These are phyloP conservation scores for Nidularia sp. DNA, from an alignment of 768 basidiomycete genomes.

Conservation along the genomic window DNA sequence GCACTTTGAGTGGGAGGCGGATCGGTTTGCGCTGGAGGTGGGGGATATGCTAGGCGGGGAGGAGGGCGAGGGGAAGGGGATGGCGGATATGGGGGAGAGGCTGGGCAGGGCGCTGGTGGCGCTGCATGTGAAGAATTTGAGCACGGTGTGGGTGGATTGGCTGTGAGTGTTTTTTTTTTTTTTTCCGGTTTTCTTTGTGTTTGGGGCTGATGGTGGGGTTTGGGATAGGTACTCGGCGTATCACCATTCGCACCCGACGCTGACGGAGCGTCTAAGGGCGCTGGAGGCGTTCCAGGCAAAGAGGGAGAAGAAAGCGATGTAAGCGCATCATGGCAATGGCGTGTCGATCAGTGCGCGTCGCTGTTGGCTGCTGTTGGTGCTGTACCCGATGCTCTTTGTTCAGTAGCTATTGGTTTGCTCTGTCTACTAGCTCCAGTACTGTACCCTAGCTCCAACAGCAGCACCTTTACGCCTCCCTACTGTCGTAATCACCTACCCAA, in stretches of 20 bases:
- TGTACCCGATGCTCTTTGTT: too few relatives aligned
- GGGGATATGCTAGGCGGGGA: slow-evolving; percentile 44
- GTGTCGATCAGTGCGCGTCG: too few relatives aligned
- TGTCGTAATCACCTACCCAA: too few relatives aligned
- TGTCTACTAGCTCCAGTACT: too few relatives aligned
- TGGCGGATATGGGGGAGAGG: slow-evolving; percentile 83
- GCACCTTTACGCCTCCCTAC: too few relatives aligned
- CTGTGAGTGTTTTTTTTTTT: slow-evolving; percentile 44
- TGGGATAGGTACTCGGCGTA: slow-evolving; percentile 79
- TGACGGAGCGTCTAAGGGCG: slow-evolving; percentile 84
- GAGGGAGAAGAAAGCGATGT: slow-evolving; percentile 36
- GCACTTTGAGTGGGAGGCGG: slow-evolving; percentile 90
- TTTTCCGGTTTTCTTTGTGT: background rate
- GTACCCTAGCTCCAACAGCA: too few relatives aligned
- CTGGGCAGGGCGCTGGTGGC: slow-evolving; percentile 79
- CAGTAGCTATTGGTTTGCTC: too few relatives aligned
- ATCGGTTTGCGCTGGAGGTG: slow-evolving; percentile 78
- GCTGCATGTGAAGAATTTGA: slow-evolving; percentile 89
- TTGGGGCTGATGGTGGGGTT: background rate
- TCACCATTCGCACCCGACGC: slow-evolving; percentile 93
- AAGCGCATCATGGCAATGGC: background rate
- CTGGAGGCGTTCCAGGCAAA: slow-evolving; percentile 64
- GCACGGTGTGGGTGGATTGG: slow-evolving; percentile 94
- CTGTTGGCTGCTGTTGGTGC: too few relatives aligned
- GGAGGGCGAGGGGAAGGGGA: slow-evolving; percentile 41